phyloP scores from a whole-genome alignment of 306 rosid species.

The Erythrophleum fordii region DNA sequence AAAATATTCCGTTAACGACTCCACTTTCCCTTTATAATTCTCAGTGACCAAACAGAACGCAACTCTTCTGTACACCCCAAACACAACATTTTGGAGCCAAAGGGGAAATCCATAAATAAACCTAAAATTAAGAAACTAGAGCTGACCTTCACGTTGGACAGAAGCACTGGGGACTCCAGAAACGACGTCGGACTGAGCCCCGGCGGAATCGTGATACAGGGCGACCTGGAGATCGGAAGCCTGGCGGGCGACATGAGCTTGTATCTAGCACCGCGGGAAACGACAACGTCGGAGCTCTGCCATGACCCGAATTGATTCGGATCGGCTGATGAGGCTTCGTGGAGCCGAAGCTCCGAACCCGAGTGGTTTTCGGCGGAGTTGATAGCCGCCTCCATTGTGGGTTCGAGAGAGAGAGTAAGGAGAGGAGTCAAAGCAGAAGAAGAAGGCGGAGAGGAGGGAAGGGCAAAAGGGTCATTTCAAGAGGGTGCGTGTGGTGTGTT shows the following conservation, averaged over 20 bases:
- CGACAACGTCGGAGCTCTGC: slow-evolving; percentile 25
- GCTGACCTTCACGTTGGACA: slow-evolving; percentile 88
- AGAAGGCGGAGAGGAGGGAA: slow-evolving; percentile 1
- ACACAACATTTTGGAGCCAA: background rate
- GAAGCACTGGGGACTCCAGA: slow-evolving; percentile 89
- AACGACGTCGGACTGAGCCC: slow-evolving; percentile 92
- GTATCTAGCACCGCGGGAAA: slow-evolving; percentile 65
- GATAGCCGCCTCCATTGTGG: slow-evolving; percentile 54
- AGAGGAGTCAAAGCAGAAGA: slow-evolving; percentile 20
- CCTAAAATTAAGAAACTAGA: background rate
- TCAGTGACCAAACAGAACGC: slow-evolving; percentile 42
- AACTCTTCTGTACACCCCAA: background rate
- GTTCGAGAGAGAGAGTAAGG: background rate
- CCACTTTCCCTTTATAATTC: slow-evolving; percentile 2
- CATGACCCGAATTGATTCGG: slow-evolving; percentile 35
- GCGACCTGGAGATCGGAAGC: slow-evolving; percentile 96
- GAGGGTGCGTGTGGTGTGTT: background rate
- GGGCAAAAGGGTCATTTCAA: slow-evolving; percentile 64
- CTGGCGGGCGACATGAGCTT: slow-evolving; percentile 94
- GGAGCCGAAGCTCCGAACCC: slow-evolving; percentile 38
- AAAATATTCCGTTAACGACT: background rate
- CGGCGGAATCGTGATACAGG: slow-evolving; percentile 83
- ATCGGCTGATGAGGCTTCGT: slow-evolving; percentile 38
- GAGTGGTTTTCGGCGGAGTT: slow-evolving; percentile 26
- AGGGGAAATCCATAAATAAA: slow-evolving; percentile 15